Conservation (phyloP, 1,139 yeast species). For the Torulaspora pretoriensis region DNA sequence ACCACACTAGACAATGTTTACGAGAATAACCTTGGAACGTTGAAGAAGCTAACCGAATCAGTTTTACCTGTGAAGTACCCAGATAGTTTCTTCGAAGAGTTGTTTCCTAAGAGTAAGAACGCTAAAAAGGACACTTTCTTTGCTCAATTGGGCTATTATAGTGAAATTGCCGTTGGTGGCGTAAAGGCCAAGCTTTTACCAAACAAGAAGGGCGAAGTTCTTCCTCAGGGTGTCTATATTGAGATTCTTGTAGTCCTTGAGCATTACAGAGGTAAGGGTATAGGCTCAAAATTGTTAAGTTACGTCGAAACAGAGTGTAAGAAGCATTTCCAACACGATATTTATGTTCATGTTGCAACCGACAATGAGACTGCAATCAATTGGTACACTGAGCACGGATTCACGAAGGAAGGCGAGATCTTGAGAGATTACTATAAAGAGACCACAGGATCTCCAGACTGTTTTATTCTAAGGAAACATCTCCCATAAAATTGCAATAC, state of each 20-base stretch:
- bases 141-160: constrained; percentile 46
- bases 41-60: constrained; percentile 14
- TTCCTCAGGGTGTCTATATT: constrained; percentile 53
- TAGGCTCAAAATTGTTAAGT: constrained; percentile 56
- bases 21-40: constrained; percentile 27
- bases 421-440: constrained; percentile 51
- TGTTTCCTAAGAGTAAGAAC: constrained; percentile 14
- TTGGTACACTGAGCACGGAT: constrained; percentile 59
- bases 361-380: constrained; percentile 44
- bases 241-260: constrained; percentile 64
- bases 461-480: constrained; percentile 37
- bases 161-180: constrained; percentile 71
- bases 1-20: constrained; percentile 29
- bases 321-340: constrained; percentile 49
- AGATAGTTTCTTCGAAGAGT: constrained; percentile 20
- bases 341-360: constrained; percentile 57
- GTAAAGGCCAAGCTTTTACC: constrained; percentile 47
- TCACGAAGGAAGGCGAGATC: constrained; percentile 41
- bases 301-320: constrained; percentile 54
- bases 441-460: constrained; percentile 46
- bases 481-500: constrained; percentile 1
- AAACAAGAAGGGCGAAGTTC: constrained; percentile 30
- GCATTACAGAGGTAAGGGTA: constrained; percentile 55
- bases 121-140: constrained; percentile 16
- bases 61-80: constrained; percentile 21